Evolutionary conservation across 352 stramenopile genomes (phyloP), one percentile per base, ranked within the genome.

Genomic region (Globisporangium apiculatum): DNA sequence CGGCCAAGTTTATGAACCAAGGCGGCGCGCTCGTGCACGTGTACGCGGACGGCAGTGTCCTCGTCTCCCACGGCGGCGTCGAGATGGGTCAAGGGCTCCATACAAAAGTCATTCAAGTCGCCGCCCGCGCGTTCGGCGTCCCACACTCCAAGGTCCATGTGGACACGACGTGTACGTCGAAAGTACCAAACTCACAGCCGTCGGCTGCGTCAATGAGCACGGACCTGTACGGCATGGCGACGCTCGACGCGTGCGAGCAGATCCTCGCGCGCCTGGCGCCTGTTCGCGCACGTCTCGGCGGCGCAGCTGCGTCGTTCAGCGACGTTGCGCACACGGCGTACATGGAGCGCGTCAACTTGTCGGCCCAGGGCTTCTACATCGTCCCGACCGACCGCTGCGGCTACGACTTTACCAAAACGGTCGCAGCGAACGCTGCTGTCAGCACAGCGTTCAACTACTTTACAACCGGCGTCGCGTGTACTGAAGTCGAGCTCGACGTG

Each of bases 81-180:
- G 96, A 99, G 75, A 98, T 99, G 96, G 95, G 95, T 37, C 95
- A 99, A 72, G 96, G 95, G 10, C 69, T 99, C 6, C 92, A 98
- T 70, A 99, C 95, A 1, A 99, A 99, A 71, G 90, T 95, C 53
- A 89, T 91, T 47, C 83, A 92, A 54, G 76, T 92, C 43, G 78
- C 91, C 15, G 95, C 95, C 24, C 83, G 94, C 35, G 89, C 89
- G 15, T 98, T 98, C 71, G 85, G 80, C 2, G 97, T 98, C 49
- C 72, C 89, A 1, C 70, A 97, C n/a, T 79, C 95, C 7, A 66
- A 89, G 58, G 91, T 99, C 0, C 95, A 97, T 64, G 86, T 98
- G 8, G 91, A 97, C 14, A 94, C 98, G 57, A 98, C 90, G 6
- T 93, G 83, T 35, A 98, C 95, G 4, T 94, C 94, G 70, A 98